Percentiles rank a stretch among this genome's conserved stretches.
phyloP scores from a whole-genome alignment of 2,329 filamentous ascomycete genomes.

The Fusarium sp. region DNA sequence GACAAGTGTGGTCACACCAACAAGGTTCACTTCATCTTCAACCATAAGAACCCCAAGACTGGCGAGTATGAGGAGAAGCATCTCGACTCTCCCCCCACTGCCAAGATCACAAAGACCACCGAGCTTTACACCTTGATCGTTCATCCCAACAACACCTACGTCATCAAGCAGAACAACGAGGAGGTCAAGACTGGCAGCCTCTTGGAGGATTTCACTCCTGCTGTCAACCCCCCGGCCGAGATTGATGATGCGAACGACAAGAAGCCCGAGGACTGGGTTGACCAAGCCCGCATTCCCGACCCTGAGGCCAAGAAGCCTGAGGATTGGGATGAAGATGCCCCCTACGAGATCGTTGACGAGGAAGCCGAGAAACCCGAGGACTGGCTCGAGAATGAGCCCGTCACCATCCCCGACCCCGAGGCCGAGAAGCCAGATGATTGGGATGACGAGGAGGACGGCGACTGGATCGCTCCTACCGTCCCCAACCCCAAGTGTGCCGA shows the following conservation, averaged over 20 bases:
- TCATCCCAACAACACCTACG: conserved; percentile 94
- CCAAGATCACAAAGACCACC: conserved; percentile 90
- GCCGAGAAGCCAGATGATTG: conserved; percentile 98
- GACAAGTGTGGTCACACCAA: conserved; percentile 99
- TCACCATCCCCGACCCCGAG: conserved; percentile 88
- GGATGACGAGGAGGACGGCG: conserved; percentile 99
- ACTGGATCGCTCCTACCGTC: conserved; percentile 91
- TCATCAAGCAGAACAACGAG: conserved; percentile 92
- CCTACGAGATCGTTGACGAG: conserved; percentile 95
- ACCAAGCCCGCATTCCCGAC: conserved; percentile 89
- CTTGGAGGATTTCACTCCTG: conserved; percentile 89
- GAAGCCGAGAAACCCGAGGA: conserved; percentile 91
- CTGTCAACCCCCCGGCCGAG: conserved; percentile 95
- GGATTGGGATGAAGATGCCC: conserved; percentile 99
- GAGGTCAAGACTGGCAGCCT: conserved; percentile 89
- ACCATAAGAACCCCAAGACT: conserved; percentile 99
- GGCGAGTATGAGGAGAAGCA: conserved; percentile 99
- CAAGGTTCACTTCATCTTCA: conserved; percentile 99
- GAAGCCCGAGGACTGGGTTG: conserved; percentile 97
- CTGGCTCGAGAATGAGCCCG: conserved; percentile 92
- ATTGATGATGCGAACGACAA: conserved; percentile 93
- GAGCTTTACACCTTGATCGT: conserved; percentile 97
- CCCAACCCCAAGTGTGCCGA: conserved; percentile 97
- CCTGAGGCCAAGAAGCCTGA: conserved; percentile 96
- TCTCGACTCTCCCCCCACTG: conserved; percentile 83